Conservation (phyloP, 2,329 filamentous ascomycete species). For the Phialocephala sp. region DNA sequence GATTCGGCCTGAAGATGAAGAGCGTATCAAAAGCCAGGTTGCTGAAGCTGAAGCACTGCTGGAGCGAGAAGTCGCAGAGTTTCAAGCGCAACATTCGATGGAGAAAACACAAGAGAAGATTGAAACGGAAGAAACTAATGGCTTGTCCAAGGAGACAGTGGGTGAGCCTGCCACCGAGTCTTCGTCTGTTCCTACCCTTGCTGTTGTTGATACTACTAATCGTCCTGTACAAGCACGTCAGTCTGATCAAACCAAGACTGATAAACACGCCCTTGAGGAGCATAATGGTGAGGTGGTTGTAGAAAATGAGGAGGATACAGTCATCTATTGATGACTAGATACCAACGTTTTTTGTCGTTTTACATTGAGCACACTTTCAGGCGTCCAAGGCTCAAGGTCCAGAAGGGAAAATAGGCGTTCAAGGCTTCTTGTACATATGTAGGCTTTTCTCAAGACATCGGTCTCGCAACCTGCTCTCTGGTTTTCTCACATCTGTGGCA, state of each 20-base stretch:
- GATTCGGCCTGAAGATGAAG: slow-evolving; percentile 70
- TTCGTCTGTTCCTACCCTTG: slow-evolving; percentile 44
- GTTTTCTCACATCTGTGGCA: background rate
- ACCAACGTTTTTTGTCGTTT: background rate
- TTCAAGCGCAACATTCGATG: slow-evolving; percentile 54
- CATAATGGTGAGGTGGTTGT: slow-evolving; percentile 79
- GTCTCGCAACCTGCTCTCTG: background rate
- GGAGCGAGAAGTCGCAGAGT: slow-evolving; percentile 67
- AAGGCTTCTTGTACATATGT: slow-evolving; percentile 11
- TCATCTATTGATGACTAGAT: slow-evolving; percentile 72
- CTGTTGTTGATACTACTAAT: slow-evolving; percentile 48
- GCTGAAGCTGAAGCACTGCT: slow-evolving; percentile 67
- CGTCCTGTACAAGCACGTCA: slow-evolving; percentile 38
- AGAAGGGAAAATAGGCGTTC: background rate
- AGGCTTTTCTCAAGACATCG: background rate
- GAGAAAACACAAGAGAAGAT: slow-evolving; percentile 34
- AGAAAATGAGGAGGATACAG: slow-evolving; percentile 86
- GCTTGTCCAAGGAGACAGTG: slow-evolving; percentile 46
- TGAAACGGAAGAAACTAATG: slow-evolving; percentile 36
- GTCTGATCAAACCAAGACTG: slow-evolving; percentile 40
- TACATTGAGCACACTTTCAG: slow-evolving; percentile 2
- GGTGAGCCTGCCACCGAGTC: slow-evolving; percentile 52
- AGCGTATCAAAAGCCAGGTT: slow-evolving; percentile 73
- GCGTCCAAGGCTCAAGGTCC: slow-evolving; percentile 3
- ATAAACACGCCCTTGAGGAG: slow-evolving; percentile 61